phyloP scores from a whole-genome alignment of 2,329 filamentous ascomycete species.

The Chaetomiaceae sp. region DNA sequence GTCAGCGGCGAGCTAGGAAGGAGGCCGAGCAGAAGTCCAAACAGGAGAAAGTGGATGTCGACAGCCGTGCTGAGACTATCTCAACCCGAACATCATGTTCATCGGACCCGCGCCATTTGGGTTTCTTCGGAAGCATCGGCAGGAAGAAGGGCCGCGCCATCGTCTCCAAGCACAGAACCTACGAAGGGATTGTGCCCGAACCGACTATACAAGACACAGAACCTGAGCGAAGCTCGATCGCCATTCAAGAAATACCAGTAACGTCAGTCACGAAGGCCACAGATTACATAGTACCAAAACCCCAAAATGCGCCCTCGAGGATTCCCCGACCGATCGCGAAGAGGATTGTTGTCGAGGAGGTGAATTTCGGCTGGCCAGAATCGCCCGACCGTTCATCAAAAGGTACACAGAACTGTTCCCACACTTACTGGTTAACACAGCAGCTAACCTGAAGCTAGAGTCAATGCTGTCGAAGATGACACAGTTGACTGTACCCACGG shows the following conservation, averaged over 20 bases:
- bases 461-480: slow-evolving; percentile 43
- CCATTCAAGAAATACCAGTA: background rate
- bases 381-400: slow-evolving; percentile 28
- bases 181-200: no score
- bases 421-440: no score
- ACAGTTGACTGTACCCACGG: slow-evolving; percentile 20
- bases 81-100: slow-evolving; percentile 42
- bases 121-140: slow-evolving; percentile 39
- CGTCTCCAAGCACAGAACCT: slow-evolving; percentile 8
- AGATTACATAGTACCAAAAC: background rate
- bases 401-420: slow-evolving; percentile 25
- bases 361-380: slow-evolving; percentile 1
- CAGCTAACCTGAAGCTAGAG: slow-evolving; percentile 27
- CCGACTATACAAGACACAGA: background rate
- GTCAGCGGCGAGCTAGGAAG: slow-evolving; percentile 47
- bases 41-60: slow-evolving; percentile 23
- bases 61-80: slow-evolving; percentile 29
- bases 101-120: slow-evolving; percentile 35
- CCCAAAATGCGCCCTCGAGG: background rate
- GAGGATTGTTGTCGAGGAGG: background rate
- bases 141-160: slow-evolving; percentile 29
- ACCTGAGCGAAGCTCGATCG: slow-evolving; percentile 2
- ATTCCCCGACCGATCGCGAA: background rate
- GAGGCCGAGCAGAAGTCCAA: slow-evolving; percentile 33
- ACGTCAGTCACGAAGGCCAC: background rate